Percentiles rank a stretch among this genome's conserved stretches.
These are phyloP conservation scores for Talaromyces sp. DNA, from an alignment of 2,329 filamentous ascomycete species.

Conservation along the genomic window DNA sequence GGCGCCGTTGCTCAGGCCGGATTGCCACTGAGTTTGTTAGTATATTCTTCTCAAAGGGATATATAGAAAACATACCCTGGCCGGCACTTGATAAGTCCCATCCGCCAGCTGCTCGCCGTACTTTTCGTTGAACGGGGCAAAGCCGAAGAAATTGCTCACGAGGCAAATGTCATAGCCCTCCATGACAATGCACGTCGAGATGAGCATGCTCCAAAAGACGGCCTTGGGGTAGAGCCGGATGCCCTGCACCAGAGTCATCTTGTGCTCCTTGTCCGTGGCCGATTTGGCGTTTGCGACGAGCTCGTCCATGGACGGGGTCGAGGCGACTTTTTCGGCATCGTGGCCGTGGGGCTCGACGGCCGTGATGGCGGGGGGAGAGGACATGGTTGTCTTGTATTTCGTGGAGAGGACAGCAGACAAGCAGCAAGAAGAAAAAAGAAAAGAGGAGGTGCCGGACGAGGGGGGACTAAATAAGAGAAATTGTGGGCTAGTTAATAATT, in stretches of 20 bases:
- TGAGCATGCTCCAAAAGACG: constrained; percentile 74
- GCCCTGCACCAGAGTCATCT: constrained; percentile 70
- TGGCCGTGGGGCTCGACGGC: background rate
- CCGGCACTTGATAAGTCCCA: constrained; percentile 37
- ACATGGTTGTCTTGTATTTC: background rate
- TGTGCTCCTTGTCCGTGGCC: constrained; percentile 48
- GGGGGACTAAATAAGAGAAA: background rate
- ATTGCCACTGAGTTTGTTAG: constrained; percentile 35
- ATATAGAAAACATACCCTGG: constrained; percentile 25
- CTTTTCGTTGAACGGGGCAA: constrained; percentile 37
- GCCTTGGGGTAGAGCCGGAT: constrained; percentile 83
- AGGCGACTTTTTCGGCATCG: constrained; percentile 7
- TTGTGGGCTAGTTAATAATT: background rate
- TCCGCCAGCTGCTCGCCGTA: constrained; percentile 32
- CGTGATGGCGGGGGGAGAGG: background rate
- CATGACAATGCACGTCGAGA: constrained; percentile 90
- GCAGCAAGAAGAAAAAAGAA: background rate
- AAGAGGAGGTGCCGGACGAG: background rate
- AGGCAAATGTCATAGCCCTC: constrained; percentile 82
- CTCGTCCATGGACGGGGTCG: constrained; percentile 24
- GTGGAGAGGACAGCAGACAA: background rate
- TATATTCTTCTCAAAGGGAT: background rate
- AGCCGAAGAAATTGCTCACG: constrained; percentile 71
- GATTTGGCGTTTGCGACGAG: constrained; percentile 38
- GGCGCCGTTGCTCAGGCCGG: constrained; percentile 41